These are phyloP conservation scores for Scleroderma citrinum DNA, from an alignment of 768 basidiomycete species.

Conservation along the genomic window DNA sequence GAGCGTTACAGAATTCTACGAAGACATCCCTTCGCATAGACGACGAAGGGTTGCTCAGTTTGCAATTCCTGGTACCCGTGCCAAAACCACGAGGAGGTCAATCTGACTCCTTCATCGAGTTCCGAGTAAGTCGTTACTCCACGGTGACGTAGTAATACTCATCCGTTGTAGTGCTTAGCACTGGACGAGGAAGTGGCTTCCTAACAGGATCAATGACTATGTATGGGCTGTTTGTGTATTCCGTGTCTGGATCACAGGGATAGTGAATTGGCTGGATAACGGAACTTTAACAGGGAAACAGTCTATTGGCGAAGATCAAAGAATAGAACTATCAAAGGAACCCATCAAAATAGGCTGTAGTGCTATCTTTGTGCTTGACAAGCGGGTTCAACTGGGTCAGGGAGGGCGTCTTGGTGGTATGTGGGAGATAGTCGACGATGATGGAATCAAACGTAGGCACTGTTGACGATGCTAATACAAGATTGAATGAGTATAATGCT, in stretches of 20 bases:
- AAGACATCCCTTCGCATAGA: slow-evolving; percentile 91
- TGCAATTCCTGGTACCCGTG: slow-evolving; percentile 85
- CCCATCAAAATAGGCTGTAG: slow-evolving; percentile 38
- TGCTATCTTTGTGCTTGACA: slow-evolving; percentile 20
- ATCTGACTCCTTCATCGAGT: slow-evolving; percentile 76
- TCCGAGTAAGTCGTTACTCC: slow-evolving; percentile 53
- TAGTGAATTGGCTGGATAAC: background rate
- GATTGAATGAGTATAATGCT: slow-evolving; percentile 6
- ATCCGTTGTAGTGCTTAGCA: slow-evolving; percentile 23
- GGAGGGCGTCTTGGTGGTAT: slow-evolving; percentile 19
- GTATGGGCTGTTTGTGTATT: background rate
- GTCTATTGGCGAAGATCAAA: slow-evolving; percentile 14
- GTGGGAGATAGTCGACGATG: slow-evolving; percentile 65
- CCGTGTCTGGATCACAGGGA: background rate
- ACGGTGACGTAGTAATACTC: slow-evolving; percentile 1
- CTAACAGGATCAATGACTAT: background rate
- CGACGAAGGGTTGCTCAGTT: slow-evolving; percentile 69
- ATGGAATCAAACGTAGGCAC: slow-evolving; percentile 63
- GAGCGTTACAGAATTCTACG: slow-evolving; percentile 75
- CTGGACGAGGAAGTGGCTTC: slow-evolving; percentile 25
- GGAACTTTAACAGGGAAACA: background rate
- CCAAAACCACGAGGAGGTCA: slow-evolving; percentile 33
- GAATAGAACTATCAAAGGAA: slow-evolving; percentile 22
- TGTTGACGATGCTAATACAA: slow-evolving; percentile 34
- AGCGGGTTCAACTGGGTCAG: slow-evolving; percentile 4